phyloP scores from a whole-genome alignment of 2,329 filamentous ascomycete genomes.

The Ophiocordyceps camponoti-saundersi region DNA sequence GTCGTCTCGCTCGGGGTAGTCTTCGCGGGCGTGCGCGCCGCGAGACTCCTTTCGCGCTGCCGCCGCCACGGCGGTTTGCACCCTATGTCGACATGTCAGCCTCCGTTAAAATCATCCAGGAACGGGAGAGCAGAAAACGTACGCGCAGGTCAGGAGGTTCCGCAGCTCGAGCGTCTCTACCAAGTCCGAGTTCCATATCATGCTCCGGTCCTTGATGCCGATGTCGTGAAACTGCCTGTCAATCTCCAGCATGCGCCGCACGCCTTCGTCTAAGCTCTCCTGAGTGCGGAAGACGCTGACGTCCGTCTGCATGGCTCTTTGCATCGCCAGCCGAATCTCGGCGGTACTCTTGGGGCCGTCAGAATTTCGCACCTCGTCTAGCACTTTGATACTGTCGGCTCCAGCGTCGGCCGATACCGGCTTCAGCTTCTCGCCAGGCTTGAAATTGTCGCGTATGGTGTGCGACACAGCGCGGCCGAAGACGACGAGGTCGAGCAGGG shows the following conservation, averaged over 20 bases:
- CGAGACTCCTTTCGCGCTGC: constrained; percentile 93
- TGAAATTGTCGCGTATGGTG: constrained; percentile 90
- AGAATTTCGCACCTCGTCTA: constrained; percentile 73
- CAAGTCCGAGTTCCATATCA: constrained; percentile 99
- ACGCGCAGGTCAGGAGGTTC: constrained; percentile 93
- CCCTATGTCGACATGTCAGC: constrained; percentile 24
- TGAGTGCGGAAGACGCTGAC: constrained; percentile 95
- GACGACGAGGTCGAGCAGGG: constrained; percentile 89
- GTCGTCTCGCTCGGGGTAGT: constrained; percentile 90
- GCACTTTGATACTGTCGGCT: constrained; percentile 67
- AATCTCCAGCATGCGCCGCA: constrained; percentile 70
- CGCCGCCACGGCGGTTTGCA: constrained; percentile 81
- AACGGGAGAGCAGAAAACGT: constrained; percentile 25
- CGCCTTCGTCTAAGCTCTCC: constrained; percentile 84
- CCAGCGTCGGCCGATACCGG: constrained; percentile 72
- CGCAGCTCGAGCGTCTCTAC: constrained; percentile 91
- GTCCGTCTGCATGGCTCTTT: constrained; percentile 96
- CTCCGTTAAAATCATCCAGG: too few relatives aligned
- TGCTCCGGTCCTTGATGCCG: constrained; percentile 93
- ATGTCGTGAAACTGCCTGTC: constrained; percentile 68
- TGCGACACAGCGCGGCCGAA: constrained; percentile 96
- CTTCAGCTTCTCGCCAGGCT: constrained; percentile 63
- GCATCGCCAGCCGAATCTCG: constrained; percentile 82
- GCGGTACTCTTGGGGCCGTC: constrained; percentile 74
- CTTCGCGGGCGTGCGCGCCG: constrained; percentile 92